Conservation (phyloP, 2,329 filamentous ascomycete species). For the Boeremia lycopersici region DNA sequence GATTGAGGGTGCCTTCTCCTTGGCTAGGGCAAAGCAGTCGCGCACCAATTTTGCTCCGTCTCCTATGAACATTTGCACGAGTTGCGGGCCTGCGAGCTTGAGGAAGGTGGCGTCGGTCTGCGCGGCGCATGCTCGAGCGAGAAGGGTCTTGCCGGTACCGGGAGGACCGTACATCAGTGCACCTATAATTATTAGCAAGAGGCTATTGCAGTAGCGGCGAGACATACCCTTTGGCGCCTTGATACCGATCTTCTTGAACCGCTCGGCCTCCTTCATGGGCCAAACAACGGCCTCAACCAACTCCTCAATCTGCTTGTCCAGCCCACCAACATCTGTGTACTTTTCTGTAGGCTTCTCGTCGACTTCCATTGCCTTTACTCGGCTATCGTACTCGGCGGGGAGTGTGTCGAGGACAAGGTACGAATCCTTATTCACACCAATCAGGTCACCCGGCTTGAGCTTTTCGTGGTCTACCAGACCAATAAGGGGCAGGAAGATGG, state of each 20-base stretch:
- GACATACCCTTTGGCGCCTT: constrained; percentile 93
- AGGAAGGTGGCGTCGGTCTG: constrained; percentile 99
- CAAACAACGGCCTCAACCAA: constrained; percentile 97
- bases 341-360: constrained; percentile 99
- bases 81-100: constrained; percentile 94
- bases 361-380: constrained; percentile 99
- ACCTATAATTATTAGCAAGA: constrained; percentile 54
- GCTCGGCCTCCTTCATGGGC: constrained; percentile 99
- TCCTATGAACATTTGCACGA: constrained; percentile 99
- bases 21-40: constrained; percentile 95
- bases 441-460: constrained; percentile 93
- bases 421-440: constrained; percentile 98
- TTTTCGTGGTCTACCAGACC: constrained; percentile 94
- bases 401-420: constrained; percentile 96
- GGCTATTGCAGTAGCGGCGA: not conserved
- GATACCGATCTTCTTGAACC: constrained; percentile 99
- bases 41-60: constrained; percentile 97
- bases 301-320: constrained; percentile 99
- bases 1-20: constrained; percentile 98
- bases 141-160: constrained; percentile 86
- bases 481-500: constrained; percentile 96
- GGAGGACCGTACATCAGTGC: constrained; percentile 97
- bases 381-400: constrained; percentile 96
- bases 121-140: constrained; percentile 93
- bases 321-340: constrained; percentile 94